Conservation (phyloP, 1,284 basidiomycete genomes). For the Apiotrichum veenhuisii region DNA sequence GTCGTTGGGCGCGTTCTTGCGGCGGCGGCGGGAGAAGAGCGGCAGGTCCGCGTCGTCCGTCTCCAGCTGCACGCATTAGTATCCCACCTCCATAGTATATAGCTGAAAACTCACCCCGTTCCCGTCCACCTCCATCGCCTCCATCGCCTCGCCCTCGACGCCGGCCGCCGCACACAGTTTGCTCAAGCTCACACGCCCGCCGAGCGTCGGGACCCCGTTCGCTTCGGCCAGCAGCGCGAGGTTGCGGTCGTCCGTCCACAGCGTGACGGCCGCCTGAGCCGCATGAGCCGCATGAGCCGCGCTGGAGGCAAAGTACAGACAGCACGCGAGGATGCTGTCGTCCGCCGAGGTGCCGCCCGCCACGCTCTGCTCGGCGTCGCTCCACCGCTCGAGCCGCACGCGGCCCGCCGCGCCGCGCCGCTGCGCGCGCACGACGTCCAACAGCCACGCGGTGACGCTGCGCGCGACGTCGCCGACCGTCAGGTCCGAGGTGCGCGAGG, state of each 20-base stretch:
- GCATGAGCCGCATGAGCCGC: too few relatives aligned
- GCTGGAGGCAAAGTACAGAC: slow-evolving; percentile 2
- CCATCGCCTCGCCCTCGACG: background rate
- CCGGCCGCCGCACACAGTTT: background rate
- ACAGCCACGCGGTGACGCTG: slow-evolving; percentile 6
- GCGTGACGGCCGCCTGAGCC: too few relatives aligned
- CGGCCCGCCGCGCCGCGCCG: background rate
- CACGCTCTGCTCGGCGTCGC: background rate
- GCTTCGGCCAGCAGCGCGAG: slow-evolving; percentile 7
- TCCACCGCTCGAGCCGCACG: slow-evolving; percentile 5
- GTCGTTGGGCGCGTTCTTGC: too few relatives aligned
- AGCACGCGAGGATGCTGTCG: slow-evolving; percentile 12
- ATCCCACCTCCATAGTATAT: background rate
- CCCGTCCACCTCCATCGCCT: slow-evolving; percentile 1
- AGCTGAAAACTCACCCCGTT: background rate
- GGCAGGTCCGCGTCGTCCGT: background rate
- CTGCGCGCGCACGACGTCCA: background rate
- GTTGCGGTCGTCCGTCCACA: slow-evolving; percentile 13
- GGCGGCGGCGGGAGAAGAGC: background rate
- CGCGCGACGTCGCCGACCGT: slow-evolving; percentile 2
- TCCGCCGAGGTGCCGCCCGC: background rate
- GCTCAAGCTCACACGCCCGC: background rate
- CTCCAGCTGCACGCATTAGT: background rate
- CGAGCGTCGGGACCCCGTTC: slow-evolving; percentile 3
- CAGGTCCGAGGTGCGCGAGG: background rate